Evolutionary conservation across 331 rosid species (phyloP), one percentile per base, ranked within the genome.

Genomic region (Stylosanthes scabra): DNA sequence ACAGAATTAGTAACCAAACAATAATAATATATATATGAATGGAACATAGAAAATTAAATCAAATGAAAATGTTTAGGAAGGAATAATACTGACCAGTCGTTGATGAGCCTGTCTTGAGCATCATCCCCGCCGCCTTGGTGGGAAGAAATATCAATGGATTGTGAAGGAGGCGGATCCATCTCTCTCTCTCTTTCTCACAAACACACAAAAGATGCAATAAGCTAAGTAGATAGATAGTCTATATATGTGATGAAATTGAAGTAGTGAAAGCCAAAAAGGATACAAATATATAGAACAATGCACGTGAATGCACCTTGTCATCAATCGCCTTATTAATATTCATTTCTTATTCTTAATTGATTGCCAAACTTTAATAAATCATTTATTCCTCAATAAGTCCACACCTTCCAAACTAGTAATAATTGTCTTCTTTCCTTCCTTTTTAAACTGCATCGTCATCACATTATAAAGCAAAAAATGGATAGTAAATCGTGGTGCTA

Each of bases 121-220:
- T 86, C 97, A 20, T 77, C 70, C 47, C 56, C 82, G 44, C 56
- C 60, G 63, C 8, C 46, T 64, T 83, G 80, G 42, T 66, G 25
- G 25, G 25, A 20, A 2, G 89, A 76, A 66, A 63, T 63, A 1
- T 91, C 89, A 7, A 88, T 80, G 68, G 96, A 75, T 69, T 91
- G 97, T 64, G 88, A 37, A 42, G 74, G 72, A 28, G 93, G 96
- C 44, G 93, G 93, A 9, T 87, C 93, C 97, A 91, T 91, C 2
- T 55, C 8, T 64, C 51, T 41, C 10, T 20, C 40, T 14, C 8
- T n/a, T n/a, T n/a, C n/a, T n/a, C n/a, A n/a, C n/a, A n/a, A n/a
- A n/a, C n/a, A n/a, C n/a, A n/a, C n/a, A n/a, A n/a, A n/a, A n/a
- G n/a, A n/a, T n/a, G n/a, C n/a, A n/a, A n/a, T n/a, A 5, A 4